Evolutionary conservation across 257 asterid species (phyloP).

Genomic region (Plantago elongata): DNA sequence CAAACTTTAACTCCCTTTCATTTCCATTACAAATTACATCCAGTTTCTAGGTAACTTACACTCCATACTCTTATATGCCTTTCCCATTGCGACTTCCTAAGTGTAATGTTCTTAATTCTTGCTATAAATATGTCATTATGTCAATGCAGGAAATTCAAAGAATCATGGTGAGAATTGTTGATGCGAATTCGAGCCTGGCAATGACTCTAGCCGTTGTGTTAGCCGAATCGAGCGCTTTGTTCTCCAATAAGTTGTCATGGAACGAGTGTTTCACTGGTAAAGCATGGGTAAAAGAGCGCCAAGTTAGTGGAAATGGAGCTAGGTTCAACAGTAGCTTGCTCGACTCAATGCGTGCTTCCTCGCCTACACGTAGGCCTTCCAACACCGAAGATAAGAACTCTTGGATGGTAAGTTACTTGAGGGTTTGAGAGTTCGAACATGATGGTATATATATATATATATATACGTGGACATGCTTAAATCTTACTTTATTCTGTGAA

Average conservation of each 20-base stretch:
- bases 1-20: conserved; percentile 5
- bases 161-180: conserved; percentile 34
- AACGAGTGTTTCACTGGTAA: conserved; percentile 30
- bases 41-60: conserved; percentile 35
- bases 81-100: not conserved
- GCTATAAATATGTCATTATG: conserved; percentile 16
- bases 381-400: conserved; percentile 41
- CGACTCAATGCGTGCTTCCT: conserved; percentile 75
- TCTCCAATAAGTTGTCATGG: conserved; percentile 20
- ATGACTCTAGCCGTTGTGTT: conserved; percentile 25
- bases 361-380: conserved; percentile 48
- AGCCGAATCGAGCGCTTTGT: conserved; percentile 20
- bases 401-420: conserved; percentile 47
- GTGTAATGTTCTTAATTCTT: not conserved
- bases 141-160: conserved; percentile 22
- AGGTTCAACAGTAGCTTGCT: conserved; percentile 41
- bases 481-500: too few species aligned
- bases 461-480: not conserved
- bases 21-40: conserved; percentile 8
- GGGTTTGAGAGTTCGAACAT: not conserved
- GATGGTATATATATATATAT: not conserved
- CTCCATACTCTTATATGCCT: not conserved
- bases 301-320: conserved; percentile 30
- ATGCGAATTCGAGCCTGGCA: conserved; percentile 30
- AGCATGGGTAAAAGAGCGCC: conserved; percentile 33